Conservation (phyloP, 352 stramenopile species). For the Blastocystis sp. region DNA sequence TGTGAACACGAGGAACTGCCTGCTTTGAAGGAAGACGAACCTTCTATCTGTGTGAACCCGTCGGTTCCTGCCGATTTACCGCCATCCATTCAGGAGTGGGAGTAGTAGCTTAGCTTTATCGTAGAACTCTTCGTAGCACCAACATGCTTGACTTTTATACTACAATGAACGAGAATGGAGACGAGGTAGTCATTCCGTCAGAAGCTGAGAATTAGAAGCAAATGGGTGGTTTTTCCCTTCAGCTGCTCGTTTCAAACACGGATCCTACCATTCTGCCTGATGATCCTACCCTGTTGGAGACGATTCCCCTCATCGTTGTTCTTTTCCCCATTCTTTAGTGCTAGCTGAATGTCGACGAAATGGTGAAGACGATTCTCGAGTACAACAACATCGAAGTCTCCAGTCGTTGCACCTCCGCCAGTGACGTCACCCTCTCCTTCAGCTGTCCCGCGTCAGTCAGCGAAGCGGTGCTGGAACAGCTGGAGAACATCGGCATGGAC, state of each 20-base stretch:
- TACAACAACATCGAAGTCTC: neutral
- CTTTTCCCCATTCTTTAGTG: neutral
- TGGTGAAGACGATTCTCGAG: slow-evolving; percentile 2
- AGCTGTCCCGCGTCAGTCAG: neutral
- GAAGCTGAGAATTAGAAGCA: neutral
- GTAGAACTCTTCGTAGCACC: too few relatives aligned
- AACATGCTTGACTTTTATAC: neutral
- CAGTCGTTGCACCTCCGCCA: slow-evolving; percentile 3
- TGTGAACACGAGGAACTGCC: neutral
- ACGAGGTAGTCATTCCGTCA: neutral
- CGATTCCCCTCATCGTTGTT: neutral
- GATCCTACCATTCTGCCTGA: neutral
- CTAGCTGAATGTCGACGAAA: slow-evolving; percentile 15
- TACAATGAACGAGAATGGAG: neutral
- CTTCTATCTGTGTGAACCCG: neutral
- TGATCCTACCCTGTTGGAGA: neutral
- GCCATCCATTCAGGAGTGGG: too few relatives aligned
- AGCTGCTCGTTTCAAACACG: neutral
- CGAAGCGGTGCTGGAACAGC: neutral
- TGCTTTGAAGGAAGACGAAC: neutral
- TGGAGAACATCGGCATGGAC: slow-evolving; percentile 36
- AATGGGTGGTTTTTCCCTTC: slow-evolving; percentile 9
- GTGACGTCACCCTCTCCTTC: neutral
- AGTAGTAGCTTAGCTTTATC: too few relatives aligned
- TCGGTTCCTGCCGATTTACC: neutral